A percentile compares a stretch with the other conserved stretches of the same genome.
Conservation (phyloP, 805 yeast genomes). For the Dipodascopsis tothii region DNA sequence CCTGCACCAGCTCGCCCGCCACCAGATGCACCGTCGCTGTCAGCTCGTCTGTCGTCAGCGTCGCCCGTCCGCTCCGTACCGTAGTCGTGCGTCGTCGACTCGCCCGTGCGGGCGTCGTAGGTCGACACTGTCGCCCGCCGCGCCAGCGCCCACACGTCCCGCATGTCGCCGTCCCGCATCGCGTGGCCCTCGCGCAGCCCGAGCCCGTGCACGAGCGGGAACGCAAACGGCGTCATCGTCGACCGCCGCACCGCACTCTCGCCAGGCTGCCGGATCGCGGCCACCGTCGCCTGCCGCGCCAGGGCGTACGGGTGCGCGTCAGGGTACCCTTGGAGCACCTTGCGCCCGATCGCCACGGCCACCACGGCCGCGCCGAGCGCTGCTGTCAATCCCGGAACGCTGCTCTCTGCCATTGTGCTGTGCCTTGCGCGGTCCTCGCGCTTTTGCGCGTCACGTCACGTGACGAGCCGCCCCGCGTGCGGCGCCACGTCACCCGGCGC, state of each 20-base stretch:
- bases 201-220: constrained; percentile 61
- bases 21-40: constrained; percentile 3
- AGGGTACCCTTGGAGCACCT: no score
- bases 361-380: no score
- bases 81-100: constrained; percentile 6
- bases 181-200: constrained; percentile 57
- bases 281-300: constrained; percentile 53
- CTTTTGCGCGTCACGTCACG: no score
- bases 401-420: no score
- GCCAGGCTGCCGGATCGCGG: constrained; percentile 52
- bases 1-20: constrained; percentile 4
- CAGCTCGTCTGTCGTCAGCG: constrained; percentile 6
- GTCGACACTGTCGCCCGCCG: constrained; percentile 31
- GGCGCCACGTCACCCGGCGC: no score
- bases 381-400: no score
- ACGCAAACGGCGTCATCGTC: constrained; percentile 63
- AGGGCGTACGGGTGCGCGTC: constrained; percentile 34
- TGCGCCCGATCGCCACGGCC: no score
- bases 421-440: no score
- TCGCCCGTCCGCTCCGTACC: constrained; percentile 7
- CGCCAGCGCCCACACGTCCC: constrained; percentile 57
- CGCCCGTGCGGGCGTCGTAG: constrained; percentile 3
- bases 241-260: constrained; percentile 76
- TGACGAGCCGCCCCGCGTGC: no score
- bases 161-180: constrained; percentile 64